A percentile compares a stretch with the other conserved stretches of the same genome.
Evolutionary conservation across 2,329 filamentous ascomycete genomes (phyloP).

Genomic region (Pseudopithomyces maydicus): DNA sequence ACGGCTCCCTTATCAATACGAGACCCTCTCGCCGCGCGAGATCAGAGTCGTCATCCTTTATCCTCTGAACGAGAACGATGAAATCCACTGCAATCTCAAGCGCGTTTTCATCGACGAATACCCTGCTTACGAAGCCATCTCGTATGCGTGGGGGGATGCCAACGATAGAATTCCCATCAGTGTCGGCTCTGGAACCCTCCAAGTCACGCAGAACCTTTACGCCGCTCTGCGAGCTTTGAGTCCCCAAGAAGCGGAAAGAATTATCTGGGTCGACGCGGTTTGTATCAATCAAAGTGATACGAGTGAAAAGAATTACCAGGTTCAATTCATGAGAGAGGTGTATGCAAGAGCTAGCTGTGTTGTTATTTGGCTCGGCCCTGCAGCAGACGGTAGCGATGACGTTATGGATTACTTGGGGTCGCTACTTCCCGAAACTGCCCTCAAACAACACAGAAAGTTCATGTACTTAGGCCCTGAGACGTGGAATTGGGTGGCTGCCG

Average conservation of each 20-base stretch:
- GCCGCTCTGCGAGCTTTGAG: not conserved
- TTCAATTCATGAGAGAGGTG: not conserved
- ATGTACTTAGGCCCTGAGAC: not conserved
- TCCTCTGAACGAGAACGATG: not conserved
- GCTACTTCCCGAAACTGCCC: not conserved
- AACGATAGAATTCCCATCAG: not conserved
- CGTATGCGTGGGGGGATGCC: not conserved
- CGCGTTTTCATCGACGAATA: not conserved
- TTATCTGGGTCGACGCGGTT: conserved; percentile 3
- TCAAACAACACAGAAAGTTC: not conserved
- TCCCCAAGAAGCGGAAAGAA: not conserved
- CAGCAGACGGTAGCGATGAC: not conserved
- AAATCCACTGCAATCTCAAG: not conserved
- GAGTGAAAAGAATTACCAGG: not conserved
- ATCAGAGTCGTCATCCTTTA: not conserved
- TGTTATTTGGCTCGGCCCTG: not conserved
- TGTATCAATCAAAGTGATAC: conserved; percentile 2
- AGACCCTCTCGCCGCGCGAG: not conserved
- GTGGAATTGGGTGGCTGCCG: not conserved
- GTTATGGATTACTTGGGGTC: not conserved
- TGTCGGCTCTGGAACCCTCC: not conserved
- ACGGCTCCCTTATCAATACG: not conserved
- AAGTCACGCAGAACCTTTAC: not conserved
- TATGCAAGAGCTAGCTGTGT: not conserved
- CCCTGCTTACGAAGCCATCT: not conserved